Evolutionary conservation across 2,329 filamentous ascomycete genomes (phyloP), one percentile per base, ranked within the genome.

Genomic region (Calonectria crousiana): DNA sequence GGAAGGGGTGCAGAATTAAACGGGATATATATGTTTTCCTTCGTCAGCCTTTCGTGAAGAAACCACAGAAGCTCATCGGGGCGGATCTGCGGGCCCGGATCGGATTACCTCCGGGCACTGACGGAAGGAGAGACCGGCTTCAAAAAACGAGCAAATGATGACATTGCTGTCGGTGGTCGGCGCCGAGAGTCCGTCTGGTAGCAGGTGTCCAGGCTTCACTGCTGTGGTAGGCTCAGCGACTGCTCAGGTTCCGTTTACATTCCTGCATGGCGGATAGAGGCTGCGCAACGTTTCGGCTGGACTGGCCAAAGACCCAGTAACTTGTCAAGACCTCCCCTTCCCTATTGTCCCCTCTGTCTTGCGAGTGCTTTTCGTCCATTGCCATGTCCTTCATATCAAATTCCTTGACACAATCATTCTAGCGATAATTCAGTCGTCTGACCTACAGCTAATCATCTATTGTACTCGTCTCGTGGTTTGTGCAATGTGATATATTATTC

Each of bases 171-270:
- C 65, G 65, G 71, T 30, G 47, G 41, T 41, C 34, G 9, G 30
- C 32, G 5, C 70, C 47, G 64, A 62, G n/a, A 20, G 10, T 18
- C 65, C 71, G 66, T 64, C 41, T 23, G 38, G 20, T 47, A 41
- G 38, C 36, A 38, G 41, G 51, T 23, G 53, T 53, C 20, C 18
- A 36, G 49, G 30, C 38, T 34, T 36, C 16, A 52, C 28, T n/a
- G 20, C 26, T 23, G 6, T 13, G 26, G 5, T 30, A 4, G 9
- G 28, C 11, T 10, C n/a, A 36, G 9, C 13, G 1, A 5, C 34
- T 1, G 20, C 13, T 34, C 8, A 26, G 10, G 18, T 20, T 75
- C 69, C 0, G 77, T 78, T 20, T 78, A 73, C 3, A 28, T 66
- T 0, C 18, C 71, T 10, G 34, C 3, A 5, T 75, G 64, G 1